Evolutionary conservation across 768 basidiomycete species (phyloP), one percentile per base, ranked within the genome.

Genomic region (Melanogaster broomeanus): DNA sequence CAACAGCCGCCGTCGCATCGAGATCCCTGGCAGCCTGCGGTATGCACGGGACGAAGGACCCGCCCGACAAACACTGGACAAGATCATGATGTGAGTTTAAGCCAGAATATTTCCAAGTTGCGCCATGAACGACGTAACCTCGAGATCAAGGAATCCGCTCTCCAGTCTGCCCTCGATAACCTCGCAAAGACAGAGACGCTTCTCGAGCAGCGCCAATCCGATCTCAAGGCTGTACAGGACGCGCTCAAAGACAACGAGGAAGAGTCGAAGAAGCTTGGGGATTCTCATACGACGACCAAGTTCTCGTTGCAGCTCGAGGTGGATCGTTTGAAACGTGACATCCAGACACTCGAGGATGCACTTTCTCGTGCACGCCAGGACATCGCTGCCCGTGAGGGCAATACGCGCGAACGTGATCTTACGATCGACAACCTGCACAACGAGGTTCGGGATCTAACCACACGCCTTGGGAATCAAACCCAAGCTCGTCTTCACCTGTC

Each of bases 251-350:
- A 75, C 1, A 68, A 90, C 42, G 93, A 97, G 62, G 74, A 77
- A 25, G 91, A 94, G 67, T 83, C 85, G 21, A 86, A 87, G 70
- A 78, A 83, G 51, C 78, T 87, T 0, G 95, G 95, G 19, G 92
- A 96, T 71, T 83, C 85, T 12, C 88, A 89, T 61, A 87, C 88
- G 0, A 87, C 85, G 3, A 88, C 93, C 21, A 78, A 84, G 39
- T 91, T 93, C 73, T 90, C 90, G 0, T 72, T 98, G 28, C 91
- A 97, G 66, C 80, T 98, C 18, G 95, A 99, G 68, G 77, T 90
- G 1, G 96, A 98, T 56, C 74, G 93, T 3, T 72, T 94, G 43
- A 87, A 87, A 66, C 80, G 94, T 25, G 96, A 99, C 63, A 61
- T 97, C 35, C 85, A 87, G 56, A 75, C 89, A 3, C 75, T 87